phyloP scores from a whole-genome alignment of 345 rosid species.

The Populus nigra region DNA sequence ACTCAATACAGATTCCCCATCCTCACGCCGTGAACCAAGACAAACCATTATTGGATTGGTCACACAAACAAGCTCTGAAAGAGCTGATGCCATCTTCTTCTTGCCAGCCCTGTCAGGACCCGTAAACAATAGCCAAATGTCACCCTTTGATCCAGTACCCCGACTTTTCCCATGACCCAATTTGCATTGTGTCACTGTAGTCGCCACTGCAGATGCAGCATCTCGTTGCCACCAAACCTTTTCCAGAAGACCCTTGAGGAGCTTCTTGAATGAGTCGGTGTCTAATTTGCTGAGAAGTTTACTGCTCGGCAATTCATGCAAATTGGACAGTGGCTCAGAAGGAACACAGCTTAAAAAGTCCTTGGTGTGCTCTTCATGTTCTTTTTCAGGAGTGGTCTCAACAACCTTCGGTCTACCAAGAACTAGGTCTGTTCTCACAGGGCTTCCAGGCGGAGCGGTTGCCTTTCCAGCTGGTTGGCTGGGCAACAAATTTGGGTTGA shows the following conservation, averaged over 20 bases:
- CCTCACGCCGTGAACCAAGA: constrained; percentile 54
- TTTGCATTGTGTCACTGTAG: constrained; percentile 65
- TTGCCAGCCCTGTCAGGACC: constrained; percentile 91
- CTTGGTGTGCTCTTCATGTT: constrained; percentile 36
- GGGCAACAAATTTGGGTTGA: constrained; percentile 30
- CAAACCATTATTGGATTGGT: constrained; percentile 51
- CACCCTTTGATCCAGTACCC: constrained; percentile 57
- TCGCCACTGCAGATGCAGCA: constrained; percentile 83
- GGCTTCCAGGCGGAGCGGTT: constrained; percentile 57
- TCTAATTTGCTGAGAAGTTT: constrained; percentile 46
- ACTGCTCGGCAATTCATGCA: constrained; percentile 39
- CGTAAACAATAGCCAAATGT: constrained; percentile 72
- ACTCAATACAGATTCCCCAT: constrained; percentile 38
- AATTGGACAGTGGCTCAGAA: constrained; percentile 49
- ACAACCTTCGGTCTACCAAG: constrained; percentile 61
- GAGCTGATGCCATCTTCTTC: constrained; percentile 77
- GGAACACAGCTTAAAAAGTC: constrained; percentile 71
- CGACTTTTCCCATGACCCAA: constrained; percentile 63
- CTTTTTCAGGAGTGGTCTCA: constrained; percentile 32
- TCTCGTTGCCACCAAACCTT: constrained; percentile 95
- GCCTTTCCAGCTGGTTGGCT: constrained; percentile 32
- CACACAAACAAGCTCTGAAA: constrained; percentile 59
- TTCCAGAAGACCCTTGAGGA: constrained; percentile 67
- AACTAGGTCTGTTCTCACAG: constrained; percentile 78
- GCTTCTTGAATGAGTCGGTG: constrained; percentile 69